These are phyloP conservation scores for Dryadomyces sulphureus DNA, from an alignment of 2,329 filamentous ascomycete species.

Conservation along the genomic window DNA sequence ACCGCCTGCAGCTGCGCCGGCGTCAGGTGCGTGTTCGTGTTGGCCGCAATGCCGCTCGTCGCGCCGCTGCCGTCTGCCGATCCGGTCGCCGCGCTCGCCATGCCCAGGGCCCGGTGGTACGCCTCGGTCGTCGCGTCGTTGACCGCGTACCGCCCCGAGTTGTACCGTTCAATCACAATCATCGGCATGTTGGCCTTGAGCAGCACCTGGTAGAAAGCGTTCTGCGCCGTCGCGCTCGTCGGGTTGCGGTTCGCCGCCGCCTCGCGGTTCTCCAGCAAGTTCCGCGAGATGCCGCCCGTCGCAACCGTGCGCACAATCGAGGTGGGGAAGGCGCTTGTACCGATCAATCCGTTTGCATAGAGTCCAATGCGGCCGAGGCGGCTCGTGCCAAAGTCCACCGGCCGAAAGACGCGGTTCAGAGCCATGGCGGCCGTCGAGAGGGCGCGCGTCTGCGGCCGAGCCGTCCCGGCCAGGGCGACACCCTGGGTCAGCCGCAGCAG, in stretches of 20 bases:
- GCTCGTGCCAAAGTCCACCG: background rate
- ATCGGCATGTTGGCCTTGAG: slow-evolving; percentile 86
- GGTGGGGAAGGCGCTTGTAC: too few relatives aligned
- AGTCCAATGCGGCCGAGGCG: background rate
- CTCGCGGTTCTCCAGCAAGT: slow-evolving; percentile 70
- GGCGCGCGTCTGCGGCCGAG: background rate
- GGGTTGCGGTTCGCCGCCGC: slow-evolving; percentile 89
- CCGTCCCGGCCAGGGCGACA: background rate
- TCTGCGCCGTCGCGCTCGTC: slow-evolving; percentile 72
- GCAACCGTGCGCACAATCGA: slow-evolving; percentile 10
- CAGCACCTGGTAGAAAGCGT: slow-evolving; percentile 84
- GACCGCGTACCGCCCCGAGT: slow-evolving; percentile 70
- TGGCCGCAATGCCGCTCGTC: slow-evolving; percentile 15
- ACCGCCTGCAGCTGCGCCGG: slow-evolving; percentile 59
- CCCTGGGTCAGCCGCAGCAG: slow-evolving; percentile 1
- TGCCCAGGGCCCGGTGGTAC: slow-evolving; percentile 58
- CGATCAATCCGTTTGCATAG: too few relatives aligned
- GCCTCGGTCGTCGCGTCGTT: slow-evolving; percentile 65
- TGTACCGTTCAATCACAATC: slow-evolving; percentile 81
- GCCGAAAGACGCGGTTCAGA: slow-evolving; percentile 1
- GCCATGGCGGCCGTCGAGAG: background rate
- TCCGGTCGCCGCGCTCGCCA: slow-evolving; percentile 15
- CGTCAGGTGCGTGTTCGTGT: slow-evolving; percentile 25
- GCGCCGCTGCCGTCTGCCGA: slow-evolving; percentile 7
- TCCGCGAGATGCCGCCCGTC: slow-evolving; percentile 36